Conservation (phyloP, 805 yeast species). For the Candida coquimbonensis region DNA sequence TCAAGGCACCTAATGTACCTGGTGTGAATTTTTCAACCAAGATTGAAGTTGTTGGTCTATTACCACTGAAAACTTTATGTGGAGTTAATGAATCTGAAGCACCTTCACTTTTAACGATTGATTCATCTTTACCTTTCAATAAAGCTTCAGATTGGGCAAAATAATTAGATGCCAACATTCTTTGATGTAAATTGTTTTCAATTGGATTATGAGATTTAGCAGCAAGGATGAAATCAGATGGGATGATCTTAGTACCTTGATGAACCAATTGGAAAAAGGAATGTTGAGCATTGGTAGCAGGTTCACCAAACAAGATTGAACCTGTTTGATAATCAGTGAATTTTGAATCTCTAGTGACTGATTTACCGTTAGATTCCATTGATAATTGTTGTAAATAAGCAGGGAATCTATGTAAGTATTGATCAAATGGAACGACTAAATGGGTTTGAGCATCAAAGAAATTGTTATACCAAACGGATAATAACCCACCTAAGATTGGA, state of each 20-base stretch:
- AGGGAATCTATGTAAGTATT: constrained; percentile 98
- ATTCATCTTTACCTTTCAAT: constrained; percentile 89
- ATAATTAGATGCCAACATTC: constrained; percentile 98
- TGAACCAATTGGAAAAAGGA: constrained; percentile 99
- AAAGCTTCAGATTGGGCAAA: constrained; percentile 98
- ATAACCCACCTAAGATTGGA: constrained; percentile 87
- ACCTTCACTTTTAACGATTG: constrained; percentile 82
- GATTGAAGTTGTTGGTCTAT: constrained; percentile 98
- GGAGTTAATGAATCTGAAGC: constrained; percentile 81
- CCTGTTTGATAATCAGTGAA: constrained; percentile 96
- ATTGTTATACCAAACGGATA: constrained; percentile 98
- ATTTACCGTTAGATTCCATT: constrained; percentile 99
- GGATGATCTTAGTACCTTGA: constrained; percentile 97
- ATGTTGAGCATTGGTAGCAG: constrained; percentile 98
- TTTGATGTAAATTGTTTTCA: constrained; percentile 89
- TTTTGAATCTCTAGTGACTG: constrained; percentile 87
- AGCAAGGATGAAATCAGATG: constrained; percentile 93
- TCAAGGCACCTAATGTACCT: constrained; percentile 90
- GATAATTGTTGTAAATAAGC: constrained; percentile 98
- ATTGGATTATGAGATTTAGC: constrained; percentile 98
- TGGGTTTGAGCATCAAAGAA: constrained; percentile 98
- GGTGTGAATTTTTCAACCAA: constrained; percentile 95
- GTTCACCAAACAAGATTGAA: constrained; percentile 93
- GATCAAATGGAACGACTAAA: constrained; percentile 97
- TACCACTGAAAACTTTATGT: constrained; percentile 95